Evolutionary conservation across 768 basidiomycete species (phyloP), one percentile per base, ranked within the genome.

Genomic region (Mycena pura): DNA sequence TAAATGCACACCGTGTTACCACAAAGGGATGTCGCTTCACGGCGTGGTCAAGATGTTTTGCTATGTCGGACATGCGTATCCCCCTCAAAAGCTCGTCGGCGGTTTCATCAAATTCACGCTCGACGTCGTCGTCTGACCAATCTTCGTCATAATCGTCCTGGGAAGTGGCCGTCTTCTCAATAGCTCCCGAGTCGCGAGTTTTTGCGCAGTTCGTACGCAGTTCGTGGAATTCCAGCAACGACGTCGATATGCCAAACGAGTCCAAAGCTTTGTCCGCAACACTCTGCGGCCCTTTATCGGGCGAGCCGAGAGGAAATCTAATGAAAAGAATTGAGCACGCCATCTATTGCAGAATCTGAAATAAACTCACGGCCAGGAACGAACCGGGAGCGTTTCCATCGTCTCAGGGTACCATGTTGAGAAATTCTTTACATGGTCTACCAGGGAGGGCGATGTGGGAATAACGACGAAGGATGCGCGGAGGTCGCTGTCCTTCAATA

Each of bases 21-120:
- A 80, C 64, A 39, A 76, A 77, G 2, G 78, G 78, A 58, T 77
- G 76, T 5, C 66, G 61, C 36, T 69, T 63, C 9, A 73, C 50
- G 10, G 67, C 62, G 4, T 71, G 59, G 7, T 61, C 62, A 19
- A 57, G 62, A 24, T 63, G 27, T 43, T 36, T 57, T 8, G 27
- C 17, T 19, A 57, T 53, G 21, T 63, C 38, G 0, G 62, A 57
- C 34, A 57, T n/a, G n/a, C n/a, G n/a, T n/a, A n/a, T n/a, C n/a
- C n/a, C 38, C 1, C 21, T 36, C 11, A 17, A 34, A 25, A 22
- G 3, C 9, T 5, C 27, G 13, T 14, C 5, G 1, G 5, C 9
- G 29, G 7, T 5, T 8, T 39, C 8, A 22, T 28, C 27, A n/a
- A n/a, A n/a, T n/a, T n/a, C n/a, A n/a, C n/a, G n/a, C n/a, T n/a